phyloP scores from a whole-genome alignment of 495 filamentous ascomycete genomes.

The Xylaria flabelliformis region DNA sequence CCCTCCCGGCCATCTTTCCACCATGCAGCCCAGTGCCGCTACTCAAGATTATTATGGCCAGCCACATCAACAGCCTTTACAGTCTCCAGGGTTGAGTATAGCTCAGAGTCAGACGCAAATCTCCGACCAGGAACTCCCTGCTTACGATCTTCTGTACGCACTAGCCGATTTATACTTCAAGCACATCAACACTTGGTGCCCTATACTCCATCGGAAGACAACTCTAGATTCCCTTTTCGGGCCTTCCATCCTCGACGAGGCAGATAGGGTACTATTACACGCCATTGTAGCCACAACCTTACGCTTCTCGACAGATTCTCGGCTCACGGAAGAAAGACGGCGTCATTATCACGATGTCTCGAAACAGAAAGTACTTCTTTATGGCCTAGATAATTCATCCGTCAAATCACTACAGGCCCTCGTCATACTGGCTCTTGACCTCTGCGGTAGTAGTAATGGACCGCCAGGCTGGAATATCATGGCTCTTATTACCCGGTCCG shows the following conservation, averaged over 20 bases:
- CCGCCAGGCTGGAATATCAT: slow-evolving; percentile 89
- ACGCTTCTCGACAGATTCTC: slow-evolving; percentile 75
- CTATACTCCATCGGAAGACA: slow-evolving; percentile 80
- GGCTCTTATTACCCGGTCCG: slow-evolving; percentile 82
- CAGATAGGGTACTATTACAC: slow-evolving; percentile 81
- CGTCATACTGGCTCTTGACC: slow-evolving; percentile 79
- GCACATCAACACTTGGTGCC: slow-evolving; percentile 90
- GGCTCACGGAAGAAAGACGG: slow-evolving; percentile 73
- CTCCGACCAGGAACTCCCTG: slow-evolving; percentile 77
- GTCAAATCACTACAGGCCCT: slow-evolving; percentile 87
- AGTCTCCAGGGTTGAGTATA: slow-evolving; percentile 54
- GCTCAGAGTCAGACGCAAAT: slow-evolving; percentile 46
- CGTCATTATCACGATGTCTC: slow-evolving; percentile 77
- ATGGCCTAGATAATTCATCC: slow-evolving; percentile 84
- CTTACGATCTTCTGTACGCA: slow-evolving; percentile 82
- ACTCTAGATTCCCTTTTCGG: slow-evolving; percentile 85
- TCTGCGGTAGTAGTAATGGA: slow-evolving; percentile 80
- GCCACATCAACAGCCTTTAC: slow-evolving; percentile 45
- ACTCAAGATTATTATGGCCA: slow-evolving; percentile 57
- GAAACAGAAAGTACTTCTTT: slow-evolving; percentile 83
- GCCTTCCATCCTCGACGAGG: slow-evolving; percentile 73
- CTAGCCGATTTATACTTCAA: slow-evolving; percentile 89
- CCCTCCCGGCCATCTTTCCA: slow-evolving; percentile 42
- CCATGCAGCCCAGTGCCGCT: slow-evolving; percentile 37
- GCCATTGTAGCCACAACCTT: slow-evolving; percentile 86